These are phyloP conservation scores for Oenanthe javanica DNA, from an alignment of 140 eudicot genomes.

Conservation along the genomic window DNA sequence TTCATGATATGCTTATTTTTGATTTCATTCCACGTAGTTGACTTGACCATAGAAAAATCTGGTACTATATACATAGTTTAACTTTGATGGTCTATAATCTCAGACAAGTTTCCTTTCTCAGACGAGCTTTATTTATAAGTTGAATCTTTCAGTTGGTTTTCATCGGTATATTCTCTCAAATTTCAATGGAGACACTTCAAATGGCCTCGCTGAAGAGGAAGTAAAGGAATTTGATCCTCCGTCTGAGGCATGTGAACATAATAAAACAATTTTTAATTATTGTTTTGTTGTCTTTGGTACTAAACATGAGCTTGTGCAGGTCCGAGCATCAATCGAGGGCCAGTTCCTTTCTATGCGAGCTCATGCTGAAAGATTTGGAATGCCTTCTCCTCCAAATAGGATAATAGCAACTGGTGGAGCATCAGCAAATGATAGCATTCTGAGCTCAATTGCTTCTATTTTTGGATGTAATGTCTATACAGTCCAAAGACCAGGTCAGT, in stretches of 20 bases:
- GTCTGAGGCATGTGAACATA: slow-evolving; percentile 51
- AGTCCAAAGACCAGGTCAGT: slow-evolving; percentile 71
- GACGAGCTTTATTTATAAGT: neutral
- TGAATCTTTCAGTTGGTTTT: slow-evolving; percentile 48
- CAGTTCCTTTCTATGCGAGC: slow-evolving; percentile 88
- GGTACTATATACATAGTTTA: neutral
- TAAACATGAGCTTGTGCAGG: slow-evolving; percentile 31
- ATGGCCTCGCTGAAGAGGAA: slow-evolving; percentile 49
- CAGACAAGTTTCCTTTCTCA: neutral
- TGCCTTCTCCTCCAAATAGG: slow-evolving; percentile 89
- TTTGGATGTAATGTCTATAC: slow-evolving; percentile 78
- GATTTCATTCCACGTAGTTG: neutral
- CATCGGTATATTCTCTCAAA: slow-evolving; percentile 70
- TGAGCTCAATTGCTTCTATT: slow-evolving; percentile 56
- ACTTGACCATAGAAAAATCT: neutral
- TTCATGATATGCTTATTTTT: neutral
- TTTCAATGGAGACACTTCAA: slow-evolving; percentile 44
- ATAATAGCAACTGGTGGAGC: slow-evolving; percentile 97
- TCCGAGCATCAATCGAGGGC: slow-evolving; percentile 80
- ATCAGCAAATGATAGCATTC: slow-evolving; percentile 62
- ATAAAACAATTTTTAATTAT: neutral
- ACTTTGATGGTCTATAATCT: neutral
- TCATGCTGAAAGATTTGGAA: slow-evolving; percentile 81
- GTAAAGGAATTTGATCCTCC: slow-evolving; percentile 70
- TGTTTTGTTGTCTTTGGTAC: neutral